Conservation (phyloP, 495 filamentous ascomycete species). For the Tuber melanosporum region DNA sequence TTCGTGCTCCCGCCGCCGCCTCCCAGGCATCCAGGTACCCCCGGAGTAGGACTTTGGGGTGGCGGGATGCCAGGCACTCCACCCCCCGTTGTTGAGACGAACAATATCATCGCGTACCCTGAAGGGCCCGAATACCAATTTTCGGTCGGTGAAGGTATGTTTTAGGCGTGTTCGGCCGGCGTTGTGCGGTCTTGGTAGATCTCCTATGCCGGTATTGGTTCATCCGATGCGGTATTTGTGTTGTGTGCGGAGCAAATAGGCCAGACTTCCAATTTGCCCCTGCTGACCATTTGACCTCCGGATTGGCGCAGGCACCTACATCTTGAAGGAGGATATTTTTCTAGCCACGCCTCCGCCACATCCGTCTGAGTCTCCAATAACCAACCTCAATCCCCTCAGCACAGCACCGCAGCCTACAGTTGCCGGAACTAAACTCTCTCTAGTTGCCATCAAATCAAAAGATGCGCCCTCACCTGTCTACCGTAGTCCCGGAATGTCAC, state of each 20-base stretch:
- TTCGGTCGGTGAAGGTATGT: constrained; percentile 82
- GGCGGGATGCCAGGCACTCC: constrained; percentile 26
- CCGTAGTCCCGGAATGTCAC: constrained; percentile 47
- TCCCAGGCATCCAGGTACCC: constrained; percentile 30
- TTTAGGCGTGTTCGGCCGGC: neutral
- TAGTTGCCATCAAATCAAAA: constrained; percentile 61
- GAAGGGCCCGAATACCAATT: constrained; percentile 72
- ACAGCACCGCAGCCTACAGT: constrained; percentile 74
- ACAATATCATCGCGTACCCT: constrained; percentile 75
- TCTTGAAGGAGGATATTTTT: constrained; percentile 78
- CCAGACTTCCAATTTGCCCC: constrained; percentile 7
- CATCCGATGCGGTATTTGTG: neutral
- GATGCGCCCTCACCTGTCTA: constrained; percentile 55
- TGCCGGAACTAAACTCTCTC: constrained; percentile 75
- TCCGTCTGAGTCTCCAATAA: constrained; percentile 77
- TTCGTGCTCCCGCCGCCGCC: constrained; percentile 35
- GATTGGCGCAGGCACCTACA: constrained; percentile 65
- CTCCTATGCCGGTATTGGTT: neutral
- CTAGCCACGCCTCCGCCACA: constrained; percentile 93
- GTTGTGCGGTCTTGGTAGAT: neutral
- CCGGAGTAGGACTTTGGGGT: constrained; percentile 27
- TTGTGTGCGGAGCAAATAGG: neutral
- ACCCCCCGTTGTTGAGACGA: constrained; percentile 74
- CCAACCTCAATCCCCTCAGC: constrained; percentile 82
- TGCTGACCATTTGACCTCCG: constrained; percentile 11